Evolutionary conservation across 306 rosid genomes (phyloP).

Genomic region (Datisca glomerata): DNA sequence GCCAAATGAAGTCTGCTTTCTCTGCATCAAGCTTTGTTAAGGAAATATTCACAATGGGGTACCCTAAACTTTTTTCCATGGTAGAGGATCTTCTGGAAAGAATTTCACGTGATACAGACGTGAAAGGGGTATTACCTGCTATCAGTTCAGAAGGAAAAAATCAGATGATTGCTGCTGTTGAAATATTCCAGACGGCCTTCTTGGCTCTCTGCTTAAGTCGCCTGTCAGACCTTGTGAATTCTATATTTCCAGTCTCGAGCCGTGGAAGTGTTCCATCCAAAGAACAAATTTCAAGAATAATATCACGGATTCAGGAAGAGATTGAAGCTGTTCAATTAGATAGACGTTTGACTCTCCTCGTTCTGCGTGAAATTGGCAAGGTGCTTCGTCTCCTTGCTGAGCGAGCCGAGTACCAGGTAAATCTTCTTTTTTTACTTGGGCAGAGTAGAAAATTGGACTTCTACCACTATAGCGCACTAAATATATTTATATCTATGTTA

Average conservation of each 20-base stretch:
- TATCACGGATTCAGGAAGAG: conserved; percentile 86
- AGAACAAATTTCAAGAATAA: conserved; percentile 77
- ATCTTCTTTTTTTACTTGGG: too few relatives aligned
- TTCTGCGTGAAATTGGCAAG: conserved; percentile 93
- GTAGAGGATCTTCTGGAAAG: conserved; percentile 92
- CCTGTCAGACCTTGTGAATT: conserved; percentile 87
- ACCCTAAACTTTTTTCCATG: conserved; percentile 85
- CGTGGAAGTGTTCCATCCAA: conserved; percentile 93
- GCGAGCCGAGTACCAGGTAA: conserved; percentile 88
- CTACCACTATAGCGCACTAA: too few relatives aligned
- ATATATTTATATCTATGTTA: too few relatives aligned
- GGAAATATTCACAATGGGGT: conserved; percentile 86
- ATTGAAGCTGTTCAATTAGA: conserved; percentile 91
- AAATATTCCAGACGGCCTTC: conserved; percentile 88
- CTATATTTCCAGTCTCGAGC: conserved; percentile 81
- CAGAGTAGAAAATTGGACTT: too few relatives aligned
- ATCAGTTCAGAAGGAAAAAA: conserved; percentile 64
- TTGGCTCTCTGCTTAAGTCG: conserved; percentile 86
- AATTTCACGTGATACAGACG: conserved; percentile 85
- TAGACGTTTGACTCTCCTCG: conserved; percentile 90
- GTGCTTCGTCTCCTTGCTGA: conserved; percentile 71
- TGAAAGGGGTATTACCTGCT: conserved; percentile 91
- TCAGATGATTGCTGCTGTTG: conserved; percentile 72
- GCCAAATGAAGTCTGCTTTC: conserved; percentile 95
- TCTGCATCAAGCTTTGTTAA: conserved; percentile 97